Conservation (phyloP, 768 basidiomycete species). For the Lactarius indigo region DNA sequence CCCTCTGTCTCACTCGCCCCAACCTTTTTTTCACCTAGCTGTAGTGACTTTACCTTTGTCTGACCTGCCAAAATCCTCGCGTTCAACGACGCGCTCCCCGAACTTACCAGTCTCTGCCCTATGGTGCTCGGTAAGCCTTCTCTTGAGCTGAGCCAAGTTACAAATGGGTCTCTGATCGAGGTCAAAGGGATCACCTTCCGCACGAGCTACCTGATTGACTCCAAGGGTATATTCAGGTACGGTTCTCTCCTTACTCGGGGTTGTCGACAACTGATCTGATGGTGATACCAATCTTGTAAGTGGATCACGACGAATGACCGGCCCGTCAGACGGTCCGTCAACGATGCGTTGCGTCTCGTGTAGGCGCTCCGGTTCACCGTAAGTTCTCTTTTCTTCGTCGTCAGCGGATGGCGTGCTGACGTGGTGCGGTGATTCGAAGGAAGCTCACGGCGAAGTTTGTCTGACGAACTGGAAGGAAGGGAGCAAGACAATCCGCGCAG, state of each 20-base stretch:
- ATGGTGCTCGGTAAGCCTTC: constrained; percentile 62
- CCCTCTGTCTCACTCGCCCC: not conserved
- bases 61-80: no score
- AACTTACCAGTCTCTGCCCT: constrained; percentile 71
- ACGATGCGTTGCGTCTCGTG: constrained; percentile 86
- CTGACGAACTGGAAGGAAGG: no score
- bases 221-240: no score
- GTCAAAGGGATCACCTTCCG: constrained; percentile 86
- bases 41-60: no score
- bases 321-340: constrained; percentile 92
- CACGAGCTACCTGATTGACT: constrained; percentile 74
- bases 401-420: not conserved
- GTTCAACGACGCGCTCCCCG: constrained; percentile 82
- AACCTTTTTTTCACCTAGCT: not conserved
- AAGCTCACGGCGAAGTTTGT: constrained; percentile 89
- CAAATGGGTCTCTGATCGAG: constrained; percentile 71
- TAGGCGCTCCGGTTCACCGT: constrained; percentile 91
- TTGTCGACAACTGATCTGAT: not conserved
- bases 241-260: not conserved
- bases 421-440: constrained; percentile 40
- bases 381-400: constrained; percentile 32
- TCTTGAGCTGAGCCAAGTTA: not conserved
- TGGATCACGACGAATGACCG: constrained; percentile 90
- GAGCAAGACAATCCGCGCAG: no score
- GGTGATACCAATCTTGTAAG: no score